Evolutionary conservation across 2,329 filamentous ascomycete genomes (phyloP).

Genomic region (Colletotrichum caudatum): DNA sequence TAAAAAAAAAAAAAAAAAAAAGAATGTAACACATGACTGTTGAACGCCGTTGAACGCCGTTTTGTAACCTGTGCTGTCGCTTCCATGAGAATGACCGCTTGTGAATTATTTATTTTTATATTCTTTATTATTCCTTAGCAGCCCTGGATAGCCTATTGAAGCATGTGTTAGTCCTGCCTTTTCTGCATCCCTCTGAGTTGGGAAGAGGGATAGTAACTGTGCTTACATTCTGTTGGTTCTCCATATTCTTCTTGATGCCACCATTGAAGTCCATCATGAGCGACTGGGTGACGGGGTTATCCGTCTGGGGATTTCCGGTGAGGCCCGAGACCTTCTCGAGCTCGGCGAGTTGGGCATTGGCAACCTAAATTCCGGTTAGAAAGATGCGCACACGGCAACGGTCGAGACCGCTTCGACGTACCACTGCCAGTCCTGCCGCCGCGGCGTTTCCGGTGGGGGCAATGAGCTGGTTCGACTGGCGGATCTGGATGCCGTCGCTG

Average conservation of each 20-base stretch:
- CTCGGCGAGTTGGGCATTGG: slow-evolving; percentile 37
- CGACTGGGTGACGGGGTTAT: slow-evolving; percentile 31
- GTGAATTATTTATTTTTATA: no score
- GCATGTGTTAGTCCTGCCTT: background rate
- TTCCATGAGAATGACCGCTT: slow-evolving; percentile 17
- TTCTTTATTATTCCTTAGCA: slow-evolving; percentile 9
- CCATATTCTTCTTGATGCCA: slow-evolving; percentile 41
- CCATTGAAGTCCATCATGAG: slow-evolving; percentile 38
- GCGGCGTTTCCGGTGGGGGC: slow-evolving; percentile 35
- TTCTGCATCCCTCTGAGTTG: rapidly evolving
- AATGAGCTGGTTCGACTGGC: slow-evolving; percentile 40
- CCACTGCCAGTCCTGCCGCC: slow-evolving; percentile 31
- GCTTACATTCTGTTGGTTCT: slow-evolving; percentile 37
- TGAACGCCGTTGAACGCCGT: slow-evolving; percentile 15
- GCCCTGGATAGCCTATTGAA: slow-evolving; percentile 18
- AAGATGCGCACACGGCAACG: rapidly evolving
- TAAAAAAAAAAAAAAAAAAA: slow-evolving; percentile 11
- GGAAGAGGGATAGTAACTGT: background rate
- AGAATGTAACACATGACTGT: slow-evolving; percentile 1
- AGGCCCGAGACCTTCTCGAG: slow-evolving; percentile 37
- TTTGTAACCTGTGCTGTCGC: slow-evolving; percentile 14
- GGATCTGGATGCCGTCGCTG: slow-evolving; percentile 38
- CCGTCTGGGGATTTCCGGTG: slow-evolving; percentile 34
- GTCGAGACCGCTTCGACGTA: background rate
- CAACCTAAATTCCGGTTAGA: slow-evolving; percentile 12